Evolutionary conservation across 1,139 yeast species (phyloP).

Genomic region (Pichia sp.): DNA sequence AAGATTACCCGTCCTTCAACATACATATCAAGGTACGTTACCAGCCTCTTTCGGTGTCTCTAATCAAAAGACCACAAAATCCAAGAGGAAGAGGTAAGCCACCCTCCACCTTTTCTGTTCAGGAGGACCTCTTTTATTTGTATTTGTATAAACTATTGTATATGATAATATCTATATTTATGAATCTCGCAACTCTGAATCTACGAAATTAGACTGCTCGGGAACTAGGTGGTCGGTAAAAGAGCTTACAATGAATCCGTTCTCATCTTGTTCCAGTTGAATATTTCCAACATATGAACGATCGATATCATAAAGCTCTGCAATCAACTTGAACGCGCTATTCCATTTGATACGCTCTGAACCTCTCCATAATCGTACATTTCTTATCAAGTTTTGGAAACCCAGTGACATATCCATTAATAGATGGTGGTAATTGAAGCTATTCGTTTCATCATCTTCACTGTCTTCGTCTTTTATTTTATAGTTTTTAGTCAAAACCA

Average conservation of each 20-base stretch:
- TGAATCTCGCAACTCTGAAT: neutral
- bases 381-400: conserved; percentile 14
- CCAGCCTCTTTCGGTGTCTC: conserved; percentile 48
- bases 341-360: neutral
- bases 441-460: neutral
- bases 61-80: conserved; percentile 18
- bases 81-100: conserved; percentile 24
- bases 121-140: neutral
- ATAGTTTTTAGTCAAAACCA: conserved; percentile 9
- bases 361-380: neutral
- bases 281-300: conserved; percentile 20
- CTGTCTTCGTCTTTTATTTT: neutral
- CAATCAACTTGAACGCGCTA: conserved; percentile 15
- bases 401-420: conserved; percentile 20
- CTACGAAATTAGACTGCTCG: conserved; percentile 1
- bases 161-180: neutral
- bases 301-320: conserved; percentile 21
- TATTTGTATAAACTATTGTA: conserved; percentile 8
- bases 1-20: conserved; percentile 63
- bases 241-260: conserved; percentile 13
- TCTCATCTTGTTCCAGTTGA: conserved; percentile 17
- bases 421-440: conserved; percentile 2
- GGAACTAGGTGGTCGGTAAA: conserved; percentile 12
- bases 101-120: neutral
- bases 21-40: conserved; percentile 73